Base-by-base conservation (phyloP, 176 grass and related monocot species). In the Oryza glaberrima region DNA sequence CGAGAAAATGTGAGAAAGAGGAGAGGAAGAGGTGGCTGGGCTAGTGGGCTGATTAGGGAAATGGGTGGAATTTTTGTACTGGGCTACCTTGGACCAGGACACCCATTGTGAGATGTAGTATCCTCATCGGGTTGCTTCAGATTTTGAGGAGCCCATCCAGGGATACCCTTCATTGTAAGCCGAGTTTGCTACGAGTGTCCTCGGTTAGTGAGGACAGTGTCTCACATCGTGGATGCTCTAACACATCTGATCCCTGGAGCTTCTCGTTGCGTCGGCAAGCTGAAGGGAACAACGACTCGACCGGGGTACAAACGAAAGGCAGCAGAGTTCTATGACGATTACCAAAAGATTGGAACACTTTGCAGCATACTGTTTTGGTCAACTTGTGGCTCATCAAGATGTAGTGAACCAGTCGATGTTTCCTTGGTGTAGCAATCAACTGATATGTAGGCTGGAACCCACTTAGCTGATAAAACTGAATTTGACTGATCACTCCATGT, bases 361-460 rank as follows among this genome's bases (percentile, higher is more conserved):
- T 52, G 84, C 23, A 52, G 13, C 47, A 12, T 56, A 20, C 67
- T 75, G 81, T 16, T 72, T 4, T 70, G 48, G 45, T 67, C 45
- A 77, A 72, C 7, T 2, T 5, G 56, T 78, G n/a, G 5, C 60
- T 32, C 41, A 64, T 76, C 73, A 82, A 82, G 83, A 51, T 41
- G 79, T 61, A 61, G 56, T 82, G 43, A 41, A 30, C 41, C 7
- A 69, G 49, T 32, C 40, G 38, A 49, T 14, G 28, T 26, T 61
- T 68, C 61, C 36, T 40, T 74, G 28, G 12, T 78, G 32, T 46
- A 60, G 7, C 25, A 47, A 71, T 82, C 54, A 17, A 46, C 41
- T 36, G 26, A 25, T 66, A 65, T 82, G 61, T 61, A 45, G 54
- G 82, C 26, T 85, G 77, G 65, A 61, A 64, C 65, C 87, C 82